Percentiles rank a stretch among this genome's conserved stretches.
Conservation (phyloP, 1,284 basidiomycete genomes). For the Naganishia liquefaciens region DNA sequence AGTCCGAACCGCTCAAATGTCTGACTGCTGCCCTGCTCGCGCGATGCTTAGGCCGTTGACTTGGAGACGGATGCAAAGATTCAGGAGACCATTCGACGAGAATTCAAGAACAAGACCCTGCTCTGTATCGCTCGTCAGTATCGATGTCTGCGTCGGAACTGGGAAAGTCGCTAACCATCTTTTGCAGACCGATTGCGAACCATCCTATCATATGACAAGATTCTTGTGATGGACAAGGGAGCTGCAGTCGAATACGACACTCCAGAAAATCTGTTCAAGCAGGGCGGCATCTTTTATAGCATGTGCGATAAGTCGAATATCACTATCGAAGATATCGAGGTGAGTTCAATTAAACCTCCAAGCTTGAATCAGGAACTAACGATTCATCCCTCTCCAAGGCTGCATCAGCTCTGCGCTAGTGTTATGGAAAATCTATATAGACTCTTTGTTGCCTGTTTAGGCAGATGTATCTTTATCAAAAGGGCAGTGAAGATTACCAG, state of each 20-base stretch:
- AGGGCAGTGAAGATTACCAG: no score
- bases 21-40: neutral
- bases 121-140: constrained; percentile 64
- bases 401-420: constrained; percentile 11
- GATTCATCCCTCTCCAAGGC: neutral
- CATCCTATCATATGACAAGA: constrained; percentile 76
- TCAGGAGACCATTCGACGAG: constrained; percentile 66
- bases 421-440: no score
- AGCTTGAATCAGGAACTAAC: neutral
- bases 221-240: constrained; percentile 70
- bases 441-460: no score
- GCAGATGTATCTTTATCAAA: no score
- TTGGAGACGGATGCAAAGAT: constrained; percentile 71
- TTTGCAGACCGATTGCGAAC: constrained; percentile 64
- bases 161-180: neutral
- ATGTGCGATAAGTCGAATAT: constrained; percentile 74
- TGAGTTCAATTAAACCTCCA: neutral
- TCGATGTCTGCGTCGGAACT: constrained; percentile 27
- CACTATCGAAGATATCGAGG: constrained; percentile 63
- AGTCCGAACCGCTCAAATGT: neutral
- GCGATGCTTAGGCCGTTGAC: constrained; percentile 54
- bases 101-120: constrained; percentile 66
- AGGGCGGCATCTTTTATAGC: constrained; percentile 71
- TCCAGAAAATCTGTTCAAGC: constrained; percentile 68
- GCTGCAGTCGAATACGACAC: constrained; percentile 72